These are phyloP conservation scores for Lathyrus aphaca DNA, from an alignment of 306 rosid species.

Conservation along the genomic window DNA sequence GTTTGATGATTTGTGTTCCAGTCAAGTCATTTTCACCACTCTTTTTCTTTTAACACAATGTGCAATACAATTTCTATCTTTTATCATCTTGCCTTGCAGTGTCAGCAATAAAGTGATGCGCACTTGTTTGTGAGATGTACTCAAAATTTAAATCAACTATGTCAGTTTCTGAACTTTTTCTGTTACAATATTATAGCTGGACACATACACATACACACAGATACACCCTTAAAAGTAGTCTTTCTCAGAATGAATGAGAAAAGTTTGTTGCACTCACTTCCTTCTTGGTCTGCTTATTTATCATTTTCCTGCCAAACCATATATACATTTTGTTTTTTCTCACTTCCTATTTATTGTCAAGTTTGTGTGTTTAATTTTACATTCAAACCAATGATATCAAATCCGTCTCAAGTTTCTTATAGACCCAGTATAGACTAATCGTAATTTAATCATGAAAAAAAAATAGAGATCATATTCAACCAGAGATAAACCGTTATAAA, in stretches of 20 bases:
- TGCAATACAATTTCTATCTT: slow-evolving; percentile 55
- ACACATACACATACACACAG: neutral
- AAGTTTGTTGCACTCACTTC: slow-evolving; percentile 39
- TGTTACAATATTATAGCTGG: slow-evolving; percentile 21
- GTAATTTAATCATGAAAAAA: no score
- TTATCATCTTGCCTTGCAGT: slow-evolving; percentile 73
- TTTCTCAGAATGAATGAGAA: slow-evolving; percentile 42
- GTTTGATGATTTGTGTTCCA: slow-evolving; percentile 75
- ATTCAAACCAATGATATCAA: no score
- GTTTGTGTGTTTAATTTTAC: no score
- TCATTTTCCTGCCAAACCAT: slow-evolving; percentile 36
- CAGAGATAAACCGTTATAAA: no score
- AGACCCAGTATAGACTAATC: no score
- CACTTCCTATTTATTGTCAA: neutral
- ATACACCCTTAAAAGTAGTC: slow-evolving; percentile 40
- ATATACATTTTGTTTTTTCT: slow-evolving; percentile 13
- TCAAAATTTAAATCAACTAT: slow-evolving; percentile 48
- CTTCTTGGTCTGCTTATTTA: slow-evolving; percentile 34
- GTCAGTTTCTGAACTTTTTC: slow-evolving; percentile 51
- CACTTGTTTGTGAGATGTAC: slow-evolving; percentile 44
- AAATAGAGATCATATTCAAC: no score
- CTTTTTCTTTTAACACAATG: slow-evolving; percentile 37
- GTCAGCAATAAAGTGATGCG: slow-evolving; percentile 76
- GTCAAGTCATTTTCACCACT: slow-evolving; percentile 88
- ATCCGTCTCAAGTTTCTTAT: no score